Evolutionary conservation across 2,329 filamentous ascomycete species (phyloP), one percentile per base, ranked within the genome.

Genomic region (Thelonectria olida): DNA sequence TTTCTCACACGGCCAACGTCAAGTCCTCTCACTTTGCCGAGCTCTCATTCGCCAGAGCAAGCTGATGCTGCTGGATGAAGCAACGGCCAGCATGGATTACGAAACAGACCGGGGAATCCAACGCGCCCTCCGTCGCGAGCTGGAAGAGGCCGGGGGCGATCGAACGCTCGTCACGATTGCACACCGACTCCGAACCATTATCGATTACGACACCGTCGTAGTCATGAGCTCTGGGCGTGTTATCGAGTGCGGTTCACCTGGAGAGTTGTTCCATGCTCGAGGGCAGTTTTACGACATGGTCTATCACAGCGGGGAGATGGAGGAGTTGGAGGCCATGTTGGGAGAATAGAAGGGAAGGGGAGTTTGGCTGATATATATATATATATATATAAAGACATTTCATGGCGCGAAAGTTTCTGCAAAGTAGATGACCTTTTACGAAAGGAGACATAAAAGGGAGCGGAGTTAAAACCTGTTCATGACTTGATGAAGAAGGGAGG

Each of bases 71-170:
- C 77, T 86, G 10, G 85, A 88, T 67, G 85, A 88, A 72, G 85
- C 85, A 9, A 88, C 85, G 2, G 84, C 85, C 22, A 86, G 83
- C 65, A 85, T 88, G 78, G 85, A 88, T 66, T 84, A 85, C 59
- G 82, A 85, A 70, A 86, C 85, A 23, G 85, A 88, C 61, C 76
- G 78, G 31, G 82, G 81, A 2, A 85, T 88, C 56, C 85, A 88
- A 72, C 74, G 75, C n/a, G 80, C 85, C 2, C 71, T 88, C 28
- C 78, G 84, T 15, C 72, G 76, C 8, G 84, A 85, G 63, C 79
- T 88, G 25, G 77, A 79, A 53, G 76, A 76, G 42, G 73, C 75
- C 1, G 79, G 77, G 5, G 73, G 78, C 10, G 80, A 80, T 23
- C 78, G 83, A 22, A 88, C 85, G 9, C 76, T 88, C 4, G 81